Evolutionary conservation across 306 rosid species (phyloP), one percentile per base, ranked within the genome.

Genomic region (Fagus sylvatica): DNA sequence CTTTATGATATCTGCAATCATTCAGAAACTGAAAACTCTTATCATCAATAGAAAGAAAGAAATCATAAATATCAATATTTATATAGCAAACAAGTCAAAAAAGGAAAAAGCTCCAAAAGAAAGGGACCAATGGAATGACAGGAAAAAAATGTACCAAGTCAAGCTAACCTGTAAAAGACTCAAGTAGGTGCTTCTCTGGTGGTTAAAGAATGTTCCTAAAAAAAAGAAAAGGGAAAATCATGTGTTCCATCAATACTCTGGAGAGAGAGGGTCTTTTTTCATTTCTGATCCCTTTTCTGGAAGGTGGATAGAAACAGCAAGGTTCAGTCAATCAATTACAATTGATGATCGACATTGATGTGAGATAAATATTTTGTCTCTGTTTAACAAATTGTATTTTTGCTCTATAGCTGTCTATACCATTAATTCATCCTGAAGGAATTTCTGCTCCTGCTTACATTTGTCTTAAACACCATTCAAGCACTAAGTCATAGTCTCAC

Each of bases 1-100:
- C 64, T 59, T 43, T 74, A 55, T 62, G 73, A 64, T 2, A 74
- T 81, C 85, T 74, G 80, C 77, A 69, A 74, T 60, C 71, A 81
- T 74, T 53, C 74, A 49, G 72, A 74, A 43, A 74, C 57, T 12
- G 39, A 64, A 73, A 34, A 66, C 33, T 65, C 22, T 33, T 37
- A 37, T 39, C 46, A 39, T 65, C 71, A 65, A 19, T n/a, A 28
- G 30, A 28, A 0, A 65, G 32, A 40, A 65, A 32, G n/a, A 37
- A 65, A 65, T 17, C n/a, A 65, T 3, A 66, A 66, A 39, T 3
- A 49, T 12, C 49, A 39, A 66, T 49, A 37, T 40, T 66, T 66
- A 37, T 17, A 39, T 66, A 39, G 71, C 49, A 66, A 6, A 65
- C 30, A 16, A 7, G 28, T 37, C 10, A 30, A 17, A 3, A 51